Evolutionary conservation across 1,284 basidiomycete genomes (phyloP).

Genomic region (Leccinum colubrinum): DNA sequence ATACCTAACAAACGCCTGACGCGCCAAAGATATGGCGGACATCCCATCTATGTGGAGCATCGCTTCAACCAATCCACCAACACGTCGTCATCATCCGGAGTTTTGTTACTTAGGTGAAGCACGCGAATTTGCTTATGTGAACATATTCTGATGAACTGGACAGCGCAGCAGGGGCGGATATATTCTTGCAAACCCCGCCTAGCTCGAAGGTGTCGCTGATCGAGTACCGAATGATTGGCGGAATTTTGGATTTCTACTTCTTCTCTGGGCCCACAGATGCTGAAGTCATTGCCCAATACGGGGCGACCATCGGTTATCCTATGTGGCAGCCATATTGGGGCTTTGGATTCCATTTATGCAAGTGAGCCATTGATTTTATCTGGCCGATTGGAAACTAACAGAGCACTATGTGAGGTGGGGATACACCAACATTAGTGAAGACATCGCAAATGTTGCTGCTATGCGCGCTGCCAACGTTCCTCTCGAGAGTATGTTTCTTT

Average conservation of each 20-base stretch:
- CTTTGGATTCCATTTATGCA: constrained; percentile 70
- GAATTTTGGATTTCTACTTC: constrained; percentile 70
- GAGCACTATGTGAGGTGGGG: constrained; percentile 45
- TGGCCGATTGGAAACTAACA: neutral
- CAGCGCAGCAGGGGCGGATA: constrained; percentile 60
- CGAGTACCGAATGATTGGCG: constrained; percentile 63
- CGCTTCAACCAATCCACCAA: constrained; percentile 49
- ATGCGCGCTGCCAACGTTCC: constrained; percentile 67
- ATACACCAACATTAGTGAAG: constrained; percentile 48
- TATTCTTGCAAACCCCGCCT: constrained; percentile 57
- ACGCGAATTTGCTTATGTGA: neutral
- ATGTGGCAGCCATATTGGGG: constrained; percentile 69
- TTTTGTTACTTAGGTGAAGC: constrained; percentile 61
- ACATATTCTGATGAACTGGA: neutral
- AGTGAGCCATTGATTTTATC: no score
- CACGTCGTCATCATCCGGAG: constrained; percentile 61
- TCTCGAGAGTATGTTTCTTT: constrained; percentile 49
- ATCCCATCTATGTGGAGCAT: constrained; percentile 69
- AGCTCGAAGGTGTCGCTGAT: constrained; percentile 50
- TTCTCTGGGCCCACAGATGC: constrained; percentile 65
- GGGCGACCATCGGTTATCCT: constrained; percentile 55
- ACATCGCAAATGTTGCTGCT: constrained; percentile 47
- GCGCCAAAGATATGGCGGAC: constrained; percentile 19
- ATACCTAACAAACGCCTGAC: no score
- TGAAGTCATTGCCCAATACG: constrained; percentile 68